phyloP scores from a whole-genome alignment of 2,329 filamentous ascomycete species.

The Corinectria fuckeliana region DNA sequence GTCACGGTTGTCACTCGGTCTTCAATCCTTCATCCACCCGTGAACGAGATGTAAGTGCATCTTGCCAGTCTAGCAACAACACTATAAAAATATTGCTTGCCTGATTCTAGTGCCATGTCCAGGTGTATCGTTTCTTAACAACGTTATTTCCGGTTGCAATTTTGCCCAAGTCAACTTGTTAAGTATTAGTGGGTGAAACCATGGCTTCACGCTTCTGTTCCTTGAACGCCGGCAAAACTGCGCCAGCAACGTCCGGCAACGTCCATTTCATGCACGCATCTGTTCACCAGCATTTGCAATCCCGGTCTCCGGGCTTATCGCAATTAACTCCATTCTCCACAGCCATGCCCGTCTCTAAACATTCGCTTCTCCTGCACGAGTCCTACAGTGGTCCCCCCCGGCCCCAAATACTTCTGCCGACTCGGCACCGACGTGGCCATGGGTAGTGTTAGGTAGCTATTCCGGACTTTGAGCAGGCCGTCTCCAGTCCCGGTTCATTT shows the following conservation, averaged over 20 bases:
- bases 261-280: neutral
- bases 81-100: neutral
- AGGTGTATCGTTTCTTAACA: neutral
- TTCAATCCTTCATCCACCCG: no score
- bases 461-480: neutral
- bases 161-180: neutral
- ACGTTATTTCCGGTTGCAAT: neutral
- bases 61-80: neutral
- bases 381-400: neutral
- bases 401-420: slow-evolving; percentile 10
- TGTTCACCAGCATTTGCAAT: neutral
- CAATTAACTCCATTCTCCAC: slow-evolving; percentile 15
- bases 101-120: neutral
- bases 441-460: neutral
- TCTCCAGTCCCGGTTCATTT: neutral
- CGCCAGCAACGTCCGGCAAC: neutral
- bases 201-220: neutral
- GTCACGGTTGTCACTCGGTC: neutral
- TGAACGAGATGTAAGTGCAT: neutral
- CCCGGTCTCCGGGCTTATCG: slow-evolving; percentile 12
- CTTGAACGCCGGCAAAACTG: neutral
- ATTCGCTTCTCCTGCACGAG: neutral
- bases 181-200: neutral
- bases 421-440: slow-evolving; percentile 22
- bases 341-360: neutral